These are phyloP conservation scores for Endocarpon pusillum DNA, from an alignment of 495 filamentous ascomycete species.

Conservation along the genomic window DNA sequence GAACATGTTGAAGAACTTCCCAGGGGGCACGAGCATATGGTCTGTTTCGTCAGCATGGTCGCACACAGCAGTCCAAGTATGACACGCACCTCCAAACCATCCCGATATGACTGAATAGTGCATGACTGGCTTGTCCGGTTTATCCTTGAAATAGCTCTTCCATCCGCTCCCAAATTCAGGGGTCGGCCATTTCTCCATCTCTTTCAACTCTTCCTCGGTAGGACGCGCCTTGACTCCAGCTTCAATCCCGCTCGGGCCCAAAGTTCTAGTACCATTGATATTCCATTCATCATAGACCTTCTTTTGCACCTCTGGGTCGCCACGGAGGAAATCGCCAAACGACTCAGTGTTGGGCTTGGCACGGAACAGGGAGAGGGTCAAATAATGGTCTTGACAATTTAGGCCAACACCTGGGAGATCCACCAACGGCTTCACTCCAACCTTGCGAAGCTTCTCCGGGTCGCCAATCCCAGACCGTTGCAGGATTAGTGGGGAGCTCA, in stretches of 20 bases:
- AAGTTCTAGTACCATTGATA: constrained; percentile 57
- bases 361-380: constrained; percentile 58
- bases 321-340: constrained; percentile 68
- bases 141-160: constrained; percentile 72
- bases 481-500: constrained; percentile 62
- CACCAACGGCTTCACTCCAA: constrained; percentile 53
- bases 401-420: constrained; percentile 68
- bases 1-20: constrained; percentile 81
- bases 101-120: constrained; percentile 57
- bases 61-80: constrained; percentile 2
- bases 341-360: constrained; percentile 64
- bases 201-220: constrained; percentile 47
- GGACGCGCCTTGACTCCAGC: constrained; percentile 69
- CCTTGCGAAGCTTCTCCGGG: constrained; percentile 53
- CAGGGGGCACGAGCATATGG: constrained; percentile 56
- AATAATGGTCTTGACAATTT: constrained; percentile 78
- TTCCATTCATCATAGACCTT: constrained; percentile 61
- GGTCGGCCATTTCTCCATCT: constrained; percentile 48
- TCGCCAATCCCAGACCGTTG: constrained; percentile 57
- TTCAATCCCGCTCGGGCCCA: constrained; percentile 75
- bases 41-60: constrained; percentile 48
- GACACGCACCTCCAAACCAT: constrained; percentile 14
- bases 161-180: constrained; percentile 51
- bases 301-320: constrained; percentile 53
- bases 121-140: constrained; percentile 79